These are phyloP conservation scores for Berberis vulgaris DNA, from an alignment of 164 flowering plant genomes.

Conservation along the genomic window DNA sequence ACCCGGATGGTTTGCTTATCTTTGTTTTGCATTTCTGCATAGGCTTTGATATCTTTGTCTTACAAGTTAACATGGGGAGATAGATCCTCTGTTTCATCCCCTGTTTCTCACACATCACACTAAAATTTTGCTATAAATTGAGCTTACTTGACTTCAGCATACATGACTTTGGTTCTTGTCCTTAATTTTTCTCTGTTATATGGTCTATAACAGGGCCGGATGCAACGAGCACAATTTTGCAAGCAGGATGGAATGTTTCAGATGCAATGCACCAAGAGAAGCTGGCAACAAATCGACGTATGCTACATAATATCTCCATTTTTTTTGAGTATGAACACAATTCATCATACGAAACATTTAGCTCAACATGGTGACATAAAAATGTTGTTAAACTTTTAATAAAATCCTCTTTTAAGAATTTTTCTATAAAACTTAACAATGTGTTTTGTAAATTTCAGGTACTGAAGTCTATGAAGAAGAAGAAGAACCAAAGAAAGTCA, in stretches of 20 bases:
- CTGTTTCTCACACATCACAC: background rate
- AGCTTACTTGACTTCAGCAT: background rate
- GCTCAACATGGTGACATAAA: background rate
- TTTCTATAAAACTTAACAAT: background rate
- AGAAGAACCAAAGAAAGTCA: slow-evolving; percentile 16
- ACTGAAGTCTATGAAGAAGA: slow-evolving; percentile 15
- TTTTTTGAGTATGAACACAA: slow-evolving; percentile 21
- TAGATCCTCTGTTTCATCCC: too few species aligned
- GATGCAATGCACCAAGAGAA: slow-evolving; percentile 90
- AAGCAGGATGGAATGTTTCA: slow-evolving; percentile 93
- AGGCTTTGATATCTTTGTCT: too few species aligned
- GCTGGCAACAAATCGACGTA: slow-evolving; percentile 36
- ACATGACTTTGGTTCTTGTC: background rate
- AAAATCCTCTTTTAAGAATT: too few species aligned
- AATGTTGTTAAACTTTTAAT: background rate
- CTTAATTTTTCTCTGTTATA: background rate
- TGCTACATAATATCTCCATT: slow-evolving; percentile 29
- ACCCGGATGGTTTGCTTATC: too few species aligned
- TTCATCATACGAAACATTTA: too few species aligned
- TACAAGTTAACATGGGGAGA: too few species aligned
- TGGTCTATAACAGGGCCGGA: slow-evolving; percentile 42
- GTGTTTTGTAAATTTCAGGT: slow-evolving; percentile 22
- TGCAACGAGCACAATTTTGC: slow-evolving; percentile 99
- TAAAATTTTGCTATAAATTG: background rate
- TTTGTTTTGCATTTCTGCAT: too few species aligned